Base-by-base conservation (phyloP, 441 rosid species). In the Daphne laureola region DNA sequence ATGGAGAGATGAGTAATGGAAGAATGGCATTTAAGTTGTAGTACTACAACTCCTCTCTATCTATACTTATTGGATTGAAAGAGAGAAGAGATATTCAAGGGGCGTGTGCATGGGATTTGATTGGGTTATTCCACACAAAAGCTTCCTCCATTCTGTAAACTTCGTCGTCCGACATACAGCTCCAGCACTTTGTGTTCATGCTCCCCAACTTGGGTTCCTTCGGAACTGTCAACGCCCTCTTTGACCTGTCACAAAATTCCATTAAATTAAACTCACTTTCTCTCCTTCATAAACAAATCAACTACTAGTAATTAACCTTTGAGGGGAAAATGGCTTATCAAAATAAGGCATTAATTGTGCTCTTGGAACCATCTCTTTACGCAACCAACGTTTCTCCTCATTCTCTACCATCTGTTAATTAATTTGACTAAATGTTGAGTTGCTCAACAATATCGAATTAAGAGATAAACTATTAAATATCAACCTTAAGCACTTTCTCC, bases 281-380 rank as follows among this genome's bases (percentile, higher is more conserved):
- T n/a, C n/a, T n/a, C n/a, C n/a, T n/a, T n/a, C n/a, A n/a, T n/a
- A n/a, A n/a, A n/a, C n/a, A n/a, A n/a, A n/a, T n/a, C n/a, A n/a
- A n/a, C n/a, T n/a, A n/a, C n/a, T n/a, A n/a, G n/a, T n/a, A n/a
- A n/a, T n/a, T n/a, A n/a, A n/a, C 91, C 93, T 73, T 21, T 90
- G 93, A 8, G 95, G 97, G 23, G 57, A 71, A 68, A 90, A 90
- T 49, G 97, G 95, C 54, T 81, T 77, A 40, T 82, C 89, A 38
- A 90, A 81, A 43, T 65, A 71, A 63, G 97, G 95, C 97, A 86
- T 86, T 67, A 90, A 61, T 18, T 86, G 93, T 31, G 87, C 93
- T 79, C 83, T 78, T 14, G 93, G 95, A 51, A 90, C 70, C 95
- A 90, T 86, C 69, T 84, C 88, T 18, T 84, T 90, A 55, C 97